These are phyloP conservation scores for Bryum argenteum DNA, from an alignment of 225 moss, liverwort and hornwort species.

Conservation along the genomic window DNA sequence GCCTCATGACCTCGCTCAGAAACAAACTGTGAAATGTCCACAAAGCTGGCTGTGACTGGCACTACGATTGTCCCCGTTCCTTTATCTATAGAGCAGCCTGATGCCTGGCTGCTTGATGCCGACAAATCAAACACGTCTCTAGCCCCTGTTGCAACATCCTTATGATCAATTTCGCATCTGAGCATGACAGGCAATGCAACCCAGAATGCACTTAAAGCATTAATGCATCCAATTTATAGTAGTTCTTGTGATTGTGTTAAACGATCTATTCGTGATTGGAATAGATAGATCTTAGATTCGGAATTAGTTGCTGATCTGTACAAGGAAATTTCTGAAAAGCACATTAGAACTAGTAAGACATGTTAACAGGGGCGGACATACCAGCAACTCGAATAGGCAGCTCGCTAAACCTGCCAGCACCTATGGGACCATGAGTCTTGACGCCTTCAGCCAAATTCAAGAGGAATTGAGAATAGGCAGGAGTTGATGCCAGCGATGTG, in stretches of 20 bases:
- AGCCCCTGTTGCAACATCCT: conserved; percentile 39
- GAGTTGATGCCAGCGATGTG: conserved; percentile 56
- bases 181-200: conserved; percentile 9
- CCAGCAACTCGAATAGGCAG: conserved; percentile 64
- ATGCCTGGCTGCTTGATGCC: conserved; percentile 34
- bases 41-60: conserved; percentile 55
- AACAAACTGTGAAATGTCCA: conserved; percentile 53
- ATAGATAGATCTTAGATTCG: too few relatives aligned
- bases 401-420: conserved; percentile 63
- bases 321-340: too few relatives aligned
- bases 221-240: too few relatives aligned
- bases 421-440: conserved; percentile 51
- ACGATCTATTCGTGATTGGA: too few relatives aligned
- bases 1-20: conserved; percentile 63
- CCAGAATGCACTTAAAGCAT: neutral
- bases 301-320: neutral
- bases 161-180: conserved; percentile 9
- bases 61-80: conserved; percentile 57
- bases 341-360: neutral
- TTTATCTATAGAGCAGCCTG: conserved; percentile 61
- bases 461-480: conserved; percentile 69
- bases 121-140: conserved; percentile 33
- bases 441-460: conserved; percentile 62
- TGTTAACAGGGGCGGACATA: conserved; percentile 16
- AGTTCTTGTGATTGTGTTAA: too few relatives aligned